Percentiles rank a stretch among this genome's conserved stretches.
Conservation (phyloP, 495 filamentous ascomycete genomes). For the Geoglossum glabrum region DNA sequence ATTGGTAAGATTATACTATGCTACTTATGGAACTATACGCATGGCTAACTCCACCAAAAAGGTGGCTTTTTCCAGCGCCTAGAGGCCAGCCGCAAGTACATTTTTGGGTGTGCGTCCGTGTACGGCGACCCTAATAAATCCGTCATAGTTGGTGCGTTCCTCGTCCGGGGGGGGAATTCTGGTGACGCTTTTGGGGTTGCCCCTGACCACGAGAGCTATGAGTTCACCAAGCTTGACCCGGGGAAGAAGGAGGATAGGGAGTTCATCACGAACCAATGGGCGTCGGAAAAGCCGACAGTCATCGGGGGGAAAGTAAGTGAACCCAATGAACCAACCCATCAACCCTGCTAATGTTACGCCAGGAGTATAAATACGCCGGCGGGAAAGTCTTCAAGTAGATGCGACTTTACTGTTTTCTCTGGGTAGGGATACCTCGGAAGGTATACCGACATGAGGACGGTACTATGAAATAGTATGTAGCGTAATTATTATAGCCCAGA, state of each 20-base stretch:
- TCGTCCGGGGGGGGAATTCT: constrained; percentile 80
- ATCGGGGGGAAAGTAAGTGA: constrained; percentile 48
- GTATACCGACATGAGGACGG: not conserved
- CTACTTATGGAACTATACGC: not conserved
- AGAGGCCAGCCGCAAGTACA: constrained; percentile 93
- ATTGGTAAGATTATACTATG: constrained; percentile 34
- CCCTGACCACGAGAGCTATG: constrained; percentile 91
- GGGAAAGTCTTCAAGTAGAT: constrained; percentile 99
- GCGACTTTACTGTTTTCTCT: constrained; percentile 7
- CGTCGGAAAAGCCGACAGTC: constrained; percentile 62
- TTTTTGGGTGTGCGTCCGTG: constrained; percentile 84
- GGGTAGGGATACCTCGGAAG: not conserved
- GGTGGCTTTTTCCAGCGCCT: constrained; percentile 95
- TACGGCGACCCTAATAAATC: constrained; percentile 76
- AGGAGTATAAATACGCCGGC: constrained; percentile 45
- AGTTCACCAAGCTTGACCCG: constrained; percentile 87
- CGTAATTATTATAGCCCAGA: not conserved
- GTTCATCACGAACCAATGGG: constrained; percentile 74
- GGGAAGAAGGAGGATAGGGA: constrained; percentile 61
- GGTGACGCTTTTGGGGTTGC: constrained; percentile 83
- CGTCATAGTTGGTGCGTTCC: constrained; percentile 73
- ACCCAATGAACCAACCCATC: not conserved
- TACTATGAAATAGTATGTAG: not conserved
- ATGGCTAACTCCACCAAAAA: constrained; percentile 12
- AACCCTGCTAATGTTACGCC: not conserved